A percentile compares a stretch with the other conserved stretches of the same genome.
These are phyloP conservation scores for Pseudozyma pruni DNA, from an alignment of 1,284 basidiomycete genomes.

Conservation along the genomic window DNA sequence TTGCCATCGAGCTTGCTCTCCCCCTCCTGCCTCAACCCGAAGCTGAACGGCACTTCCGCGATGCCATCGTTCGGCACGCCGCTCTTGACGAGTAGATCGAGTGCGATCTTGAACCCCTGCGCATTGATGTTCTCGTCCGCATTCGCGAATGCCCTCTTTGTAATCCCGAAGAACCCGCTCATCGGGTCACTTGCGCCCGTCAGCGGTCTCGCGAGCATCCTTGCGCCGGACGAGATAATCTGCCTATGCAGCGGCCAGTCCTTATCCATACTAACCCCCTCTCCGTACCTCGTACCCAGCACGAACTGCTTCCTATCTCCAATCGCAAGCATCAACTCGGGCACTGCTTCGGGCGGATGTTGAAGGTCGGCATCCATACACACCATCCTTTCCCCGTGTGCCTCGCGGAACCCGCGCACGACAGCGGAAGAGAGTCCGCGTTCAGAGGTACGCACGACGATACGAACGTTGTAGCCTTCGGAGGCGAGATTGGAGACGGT, in stretches of 20 bases:
- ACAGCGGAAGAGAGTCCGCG: constrained; percentile 71
- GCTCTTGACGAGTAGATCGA: constrained; percentile 47
- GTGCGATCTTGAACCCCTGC: constrained; percentile 49
- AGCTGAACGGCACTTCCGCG: constrained; percentile 46
- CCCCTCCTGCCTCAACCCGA: constrained; percentile 41
- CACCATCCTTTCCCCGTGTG: constrained; percentile 69
- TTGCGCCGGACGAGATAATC: constrained; percentile 70
- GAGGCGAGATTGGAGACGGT: constrained; percentile 31
- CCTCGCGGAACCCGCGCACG: constrained; percentile 70
- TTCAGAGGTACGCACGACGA: constrained; percentile 70
- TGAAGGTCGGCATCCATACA: constrained; percentile 72
- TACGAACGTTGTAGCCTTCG: constrained; percentile 70
- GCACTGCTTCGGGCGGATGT: constrained; percentile 71
- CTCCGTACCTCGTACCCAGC: constrained; percentile 71
- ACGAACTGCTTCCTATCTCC: constrained; percentile 68
- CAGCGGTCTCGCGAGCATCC: constrained; percentile 70
- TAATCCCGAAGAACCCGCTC: constrained; percentile 71
- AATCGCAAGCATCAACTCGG: constrained; percentile 68
- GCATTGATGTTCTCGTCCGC: constrained; percentile 46
- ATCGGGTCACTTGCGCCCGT: constrained; percentile 71
- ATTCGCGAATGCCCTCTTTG: constrained; percentile 60
- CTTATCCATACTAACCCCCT: constrained; percentile 70
- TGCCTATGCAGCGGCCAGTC: constrained; percentile 71
- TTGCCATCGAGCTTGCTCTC: constrained; percentile 47
- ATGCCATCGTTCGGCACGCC: constrained; percentile 30